Base-by-base conservation (phyloP, 345 rosid species). In the Mangifera indica region DNA sequence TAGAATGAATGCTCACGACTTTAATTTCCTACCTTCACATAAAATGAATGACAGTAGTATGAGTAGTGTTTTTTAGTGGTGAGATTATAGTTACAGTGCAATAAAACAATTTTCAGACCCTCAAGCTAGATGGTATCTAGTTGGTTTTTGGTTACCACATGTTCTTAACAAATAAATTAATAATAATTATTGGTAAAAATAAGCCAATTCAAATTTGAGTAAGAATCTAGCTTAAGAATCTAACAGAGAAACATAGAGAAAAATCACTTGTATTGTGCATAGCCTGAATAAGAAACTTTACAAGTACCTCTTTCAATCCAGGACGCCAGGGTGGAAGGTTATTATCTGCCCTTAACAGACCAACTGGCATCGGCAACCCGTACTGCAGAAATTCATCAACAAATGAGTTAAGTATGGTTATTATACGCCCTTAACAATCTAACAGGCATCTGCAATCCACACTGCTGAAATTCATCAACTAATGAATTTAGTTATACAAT, bases 281-380 rank as follows among this genome's bases (percentile, higher is more conserved):
- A 25, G 51, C 29, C 11, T 5, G 26, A 29, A 32, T 20, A 73
- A 18, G 66, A 71, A 21, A 20, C 20, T 40, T 14, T 5, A 54
- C 32, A 22, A 48, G 65, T 89, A 91, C 99, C 92, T 92, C 99
- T 80, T 84, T 86, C 46, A 95, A 67, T 59, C 89, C 93, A 25
- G 87, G 78, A 73, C 94, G 97, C 99, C 98, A 91, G 63, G 98
- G 97, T 81, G 99, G 98, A 81, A 91, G 86, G 75, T 91, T 95
- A 72, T 95, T 95, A 81, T 95, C 99, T 32, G 92, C 93, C 78
- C 98, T 84, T 77, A 91, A 78, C 76, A 95, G 84, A 79, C 87
- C 92, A 80, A 92, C 53, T 8, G 96, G 99, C 83, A 57, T 77
- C n/a, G 89, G 93, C 46, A 95, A 73, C 53, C 91, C 97, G 88